phyloP scores from a whole-genome alignment of 2,329 filamentous ascomycete species.

The Calonectria ilicicola region DNA sequence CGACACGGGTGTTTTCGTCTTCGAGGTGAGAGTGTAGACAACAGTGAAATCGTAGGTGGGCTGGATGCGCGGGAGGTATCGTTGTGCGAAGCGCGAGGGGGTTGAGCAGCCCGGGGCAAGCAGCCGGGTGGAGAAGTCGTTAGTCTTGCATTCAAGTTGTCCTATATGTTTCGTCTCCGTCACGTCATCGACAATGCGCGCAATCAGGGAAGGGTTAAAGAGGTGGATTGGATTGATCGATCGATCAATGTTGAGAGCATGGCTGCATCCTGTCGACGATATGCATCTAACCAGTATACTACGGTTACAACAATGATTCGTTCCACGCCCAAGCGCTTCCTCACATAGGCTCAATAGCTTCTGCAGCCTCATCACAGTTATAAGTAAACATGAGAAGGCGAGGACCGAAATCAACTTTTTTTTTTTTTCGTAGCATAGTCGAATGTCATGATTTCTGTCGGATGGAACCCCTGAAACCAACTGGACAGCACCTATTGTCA shows the following conservation, averaged over 20 bases:
- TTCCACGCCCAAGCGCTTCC: neutral
- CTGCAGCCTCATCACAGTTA: too few relatives aligned
- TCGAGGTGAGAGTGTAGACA: neutral
- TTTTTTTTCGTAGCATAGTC: too few relatives aligned
- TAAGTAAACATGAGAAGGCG: too few relatives aligned
- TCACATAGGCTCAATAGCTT: neutral
- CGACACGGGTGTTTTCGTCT: neutral
- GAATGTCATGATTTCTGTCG: neutral
- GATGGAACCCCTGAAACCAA: too few relatives aligned
- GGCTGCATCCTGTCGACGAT: constrained; percentile 18
- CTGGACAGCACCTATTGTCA: too few relatives aligned
- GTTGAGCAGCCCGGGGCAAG: constrained; percentile 20
- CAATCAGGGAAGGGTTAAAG: constrained; percentile 10
- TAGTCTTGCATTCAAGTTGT: constrained; percentile 36
- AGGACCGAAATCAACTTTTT: too few relatives aligned
- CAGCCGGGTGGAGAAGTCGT: constrained; percentile 29
- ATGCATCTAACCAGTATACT: constrained; percentile 13
- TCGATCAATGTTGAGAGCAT: constrained; percentile 35
- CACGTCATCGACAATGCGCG: constrained; percentile 31
- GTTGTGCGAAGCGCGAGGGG: neutral
- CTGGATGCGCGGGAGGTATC: constrained; percentile 4
- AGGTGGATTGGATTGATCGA: constrained; percentile 42
- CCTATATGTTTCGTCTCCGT: constrained; percentile 17
- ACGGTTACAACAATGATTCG: neutral
- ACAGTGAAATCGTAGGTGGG: neutral